Base-by-base conservation (phyloP, 2,329 filamentous ascomycete genomes). In the Chaetomiaceae sp. region DNA sequence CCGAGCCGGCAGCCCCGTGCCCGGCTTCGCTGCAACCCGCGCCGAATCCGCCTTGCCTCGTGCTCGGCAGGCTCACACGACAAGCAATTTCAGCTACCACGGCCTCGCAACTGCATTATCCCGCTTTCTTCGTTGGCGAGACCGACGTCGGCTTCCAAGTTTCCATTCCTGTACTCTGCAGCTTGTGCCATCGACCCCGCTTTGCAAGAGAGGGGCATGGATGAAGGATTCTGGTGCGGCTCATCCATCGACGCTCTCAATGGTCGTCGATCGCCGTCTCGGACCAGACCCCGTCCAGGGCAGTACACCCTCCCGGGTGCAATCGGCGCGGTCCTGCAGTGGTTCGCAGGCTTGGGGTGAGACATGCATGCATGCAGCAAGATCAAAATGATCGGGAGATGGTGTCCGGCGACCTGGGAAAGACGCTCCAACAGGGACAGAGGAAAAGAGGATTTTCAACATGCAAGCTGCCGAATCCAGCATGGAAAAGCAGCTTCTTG, bases 291-390 rank as follows among this genome's bases (percentile, higher is more conserved):
- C 25, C 27, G 44, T n/a, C 14, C 32, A 18, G 21, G 36, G 16
- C 50, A 23, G 40, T 18, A 40, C 51, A 53, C 58, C 50, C 52
- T 48, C 46, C 51, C 51, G 36, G 16, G 33, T 33, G 16, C 33
- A 5, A n/a, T n/a, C 18, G 11, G 40, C 13, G 23, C 32, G 32
- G 45, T 57, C 41, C 47, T 56, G 59, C 56, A 62, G 50, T 48
- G 48, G 58, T 57, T 61, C 57, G 56, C 55, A 57, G 57, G 51
- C n/a, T 47, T 55, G 38, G 54, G 33, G 51, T 54, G 55, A 60
- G 58, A 60, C 56, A 59, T 61, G 53, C 53, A 50, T 54, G 52
- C 52, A 55, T 52, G 45, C 48, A 44, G 48, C 40, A 48, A 48
- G 53, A 49, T 52, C 27, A 36, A 45, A 23, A 23, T 3, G 46